Evolutionary conservation across 2,329 filamentous ascomycete species (phyloP).

Genomic region (Phaeosphaeria sp.): DNA sequence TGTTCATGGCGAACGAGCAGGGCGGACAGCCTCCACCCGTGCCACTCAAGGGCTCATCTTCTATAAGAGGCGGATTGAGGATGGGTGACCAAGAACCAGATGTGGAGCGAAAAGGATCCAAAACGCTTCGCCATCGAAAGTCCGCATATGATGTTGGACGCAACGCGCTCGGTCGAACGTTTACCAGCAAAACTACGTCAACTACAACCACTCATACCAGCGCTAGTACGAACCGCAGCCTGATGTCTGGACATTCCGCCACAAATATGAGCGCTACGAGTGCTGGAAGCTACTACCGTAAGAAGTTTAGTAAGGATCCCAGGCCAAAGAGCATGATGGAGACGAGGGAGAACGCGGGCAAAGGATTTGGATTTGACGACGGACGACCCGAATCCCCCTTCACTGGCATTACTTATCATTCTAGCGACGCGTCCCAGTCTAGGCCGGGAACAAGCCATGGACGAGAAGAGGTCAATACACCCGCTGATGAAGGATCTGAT

Average conservation of each 20-base stretch:
- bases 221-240: constrained; percentile 77
- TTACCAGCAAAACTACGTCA: constrained; percentile 86
- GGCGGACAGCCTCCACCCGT: constrained; percentile 59
- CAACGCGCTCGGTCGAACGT: constrained; percentile 75
- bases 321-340: constrained; percentile 71
- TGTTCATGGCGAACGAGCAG: constrained; percentile 54
- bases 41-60: constrained; percentile 62
- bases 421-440: constrained; percentile 72
- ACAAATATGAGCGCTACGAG: constrained; percentile 93
- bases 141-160: constrained; percentile 80
- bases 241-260: constrained; percentile 94
- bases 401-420: constrained; percentile 87
- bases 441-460: constrained; percentile 57
- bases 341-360: constrained; percentile 50
- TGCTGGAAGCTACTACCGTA: constrained; percentile 87
- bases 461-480: constrained; percentile 58
- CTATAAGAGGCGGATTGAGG: constrained; percentile 51
- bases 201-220: constrained; percentile 69
- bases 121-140: constrained; percentile 65
- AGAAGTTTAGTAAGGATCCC: constrained; percentile 60
- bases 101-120: constrained; percentile 38
- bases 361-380: constrained; percentile 49
- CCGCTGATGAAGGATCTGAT: constrained; percentile 66
- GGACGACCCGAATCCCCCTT: constrained; percentile 62
- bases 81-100: constrained; percentile 36